Base-by-base conservation (phyloP, 2,329 filamentous ascomycete genomes). In the Zymoseptoria pseudotritici region DNA sequence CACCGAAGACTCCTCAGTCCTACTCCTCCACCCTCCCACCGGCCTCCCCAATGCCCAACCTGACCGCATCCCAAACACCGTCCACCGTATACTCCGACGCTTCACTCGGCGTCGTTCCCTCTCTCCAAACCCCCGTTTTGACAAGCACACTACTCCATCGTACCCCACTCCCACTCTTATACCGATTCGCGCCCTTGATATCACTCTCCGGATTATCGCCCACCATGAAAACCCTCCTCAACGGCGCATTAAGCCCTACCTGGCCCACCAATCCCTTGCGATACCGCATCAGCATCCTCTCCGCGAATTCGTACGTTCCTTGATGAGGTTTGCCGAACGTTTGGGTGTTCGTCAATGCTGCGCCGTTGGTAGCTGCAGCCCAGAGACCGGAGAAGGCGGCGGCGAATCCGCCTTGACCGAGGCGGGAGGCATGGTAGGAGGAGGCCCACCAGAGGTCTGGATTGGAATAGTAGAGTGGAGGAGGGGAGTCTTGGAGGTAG, bases 371-470 rank as follows among this genome's bases (percentile, higher is more conserved):
- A 4, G 90, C 78, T 20, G 86, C 84, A 5, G 78, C 73, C 91
- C 91, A 97, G 1, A 94, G 82, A 0, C 91, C 92, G 65, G 86
- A 83, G 17, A 97, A 76, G 0, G 91, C 89, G 52, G 88, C 88
- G 63, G 90, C 85, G 75, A 97, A 97, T 0, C 90, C 91, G 19
- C 94, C 94, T 73, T 97, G 94, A 0, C 93, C 94, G 50, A 97
- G 83, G 4, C 94, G 87, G 29, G 93, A 90, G 55, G 93, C 83
- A 61, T 89, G 90, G 74, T 96, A 93, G 36, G 83, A 84, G 0
- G 91, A 88, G 56, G 91, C 89, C 92, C 92, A 99, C 69, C 91
- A 82, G 3, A 97, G 78, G 75, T 99, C 94, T 1, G 90, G 85
- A 74, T 97, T 97, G 53, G 87, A 92, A 74, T 95, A 96, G 79